Evolutionary conservation across 2,329 filamentous ascomycete species (phyloP), one percentile per base, ranked within the genome.

Genomic region (Davidsoniella eucalypti): DNA sequence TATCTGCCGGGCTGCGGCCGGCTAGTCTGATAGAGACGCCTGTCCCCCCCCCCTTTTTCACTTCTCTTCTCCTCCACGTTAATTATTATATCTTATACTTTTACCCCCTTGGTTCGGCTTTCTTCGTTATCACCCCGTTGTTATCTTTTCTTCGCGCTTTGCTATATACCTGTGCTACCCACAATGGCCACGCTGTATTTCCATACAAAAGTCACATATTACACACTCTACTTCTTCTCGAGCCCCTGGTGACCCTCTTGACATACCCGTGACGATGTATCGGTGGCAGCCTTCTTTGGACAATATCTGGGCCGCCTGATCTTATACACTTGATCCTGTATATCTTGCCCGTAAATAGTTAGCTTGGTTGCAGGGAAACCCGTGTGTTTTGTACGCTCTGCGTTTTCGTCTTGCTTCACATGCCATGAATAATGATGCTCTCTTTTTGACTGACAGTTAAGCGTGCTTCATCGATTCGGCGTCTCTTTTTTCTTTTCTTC

Each of bases 171-270:
- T 36, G 14, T 33, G 10, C 14, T n/a, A 7, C 49, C 25, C n/a
- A 23, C 5, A 23, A 18, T 14, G 14, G 10, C n/a, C 23, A 46
- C 2, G 10, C 3, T 17, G 3, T 16, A 17, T 16, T 16, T 36
- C 36, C 43, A 36, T 41, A 18, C 38, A 37, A 29, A 16, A 29
- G 17, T 46, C 33, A 38, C 41, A 7, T 33, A 9, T 38, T 41
- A 44, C 47, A 21, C 8, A 26, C 23, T 44, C 45, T 23, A 41
- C 40, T 26, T 43, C 45, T 41, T 25, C 44, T 45, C n/a, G 25
- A 33, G 26, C 44, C 44, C 25, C 18, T 33, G 33, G 17, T 45
- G 26, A 45, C 18, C 25, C 25, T 9, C 29, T 29, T 33, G 16
- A 45, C 25, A 21, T 25, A 23, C 21, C 26, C 44, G 17, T 21